Evolutionary conservation across 169 alveolate genomes (phyloP), one percentile per base, ranked within the genome.

Genomic region (Plasmodium relictum): DNA sequence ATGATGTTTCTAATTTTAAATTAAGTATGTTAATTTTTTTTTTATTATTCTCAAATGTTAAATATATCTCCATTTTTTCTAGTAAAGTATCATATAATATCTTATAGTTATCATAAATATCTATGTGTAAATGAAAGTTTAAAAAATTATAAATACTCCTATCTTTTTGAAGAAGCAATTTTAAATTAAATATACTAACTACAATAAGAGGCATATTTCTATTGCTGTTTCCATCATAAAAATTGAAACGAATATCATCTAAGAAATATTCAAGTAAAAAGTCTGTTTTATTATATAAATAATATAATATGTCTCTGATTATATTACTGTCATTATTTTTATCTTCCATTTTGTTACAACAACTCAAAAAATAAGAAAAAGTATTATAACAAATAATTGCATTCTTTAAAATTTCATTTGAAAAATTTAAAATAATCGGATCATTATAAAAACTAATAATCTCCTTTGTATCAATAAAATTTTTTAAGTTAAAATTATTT

Each of bases 1-100:
- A 63, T 5, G 89, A 78, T 39, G 89, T 78, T 14, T 78, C 89
- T 20, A 78, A 31, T 1, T 63, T 78, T 6, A 78, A 78, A n/a
- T 78, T 78, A 6, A 78, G 20, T 0, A 78, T 16, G 65, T 42
- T 63, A 61, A 78, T 24, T 16, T 78, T 78, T 0, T 78, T 78
- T 39, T 58, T 78, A 9, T 52, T 24, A 45, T 78, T 78, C 65
- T 78, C 89, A 12, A 78, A 78, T 0, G 71, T 58, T 56, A 78
- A 26, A 16, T 58, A 44, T 3, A 78, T 16, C 16, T 78, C 89
- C 74, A 78, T 39, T n/a, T 65, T 78, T 31, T 78, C 89, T 10
- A 78, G 6, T 14, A 78, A 37, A n/a, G 14, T 78, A 18, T 78
- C 89, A 48, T 78, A 78, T 24, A 65, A 24, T 9, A 78, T 54